Evolutionary conservation across 2,329 filamentous ascomycete species (phyloP), one percentile per base, ranked within the genome.

Genomic region (Fusarium mundagurra): DNA sequence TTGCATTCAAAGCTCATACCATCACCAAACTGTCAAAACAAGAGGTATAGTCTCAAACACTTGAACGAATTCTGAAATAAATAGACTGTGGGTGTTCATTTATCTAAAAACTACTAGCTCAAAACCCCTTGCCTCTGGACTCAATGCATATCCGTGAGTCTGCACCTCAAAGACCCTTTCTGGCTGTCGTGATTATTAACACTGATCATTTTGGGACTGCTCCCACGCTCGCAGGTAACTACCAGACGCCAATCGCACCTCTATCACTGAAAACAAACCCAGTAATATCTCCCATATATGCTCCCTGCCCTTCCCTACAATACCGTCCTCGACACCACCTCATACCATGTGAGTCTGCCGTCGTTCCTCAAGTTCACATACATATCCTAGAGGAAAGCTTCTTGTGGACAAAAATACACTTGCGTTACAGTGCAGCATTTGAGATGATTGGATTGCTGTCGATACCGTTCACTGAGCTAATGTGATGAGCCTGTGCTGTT

Each of bases 91-190:
- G 27, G 50, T 59, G 18, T 53, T 51, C 57, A 47, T 74, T 62
- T 64, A 62, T 64, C 69, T 64, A 27, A 64, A 70, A 68, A 64
- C 61, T 63, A 70, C 67, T 59, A 43, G 22, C 45, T 38, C 69
- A 43, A 24, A 54, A 67, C 63, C 59, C 67, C 64, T 68, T 60
- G 41, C 71, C 55, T 59, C 50, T 60, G 63, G 53, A 66, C 71
- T 67, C 50, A 43, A 76, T 78, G 59, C 75, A 78, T 77, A 71
- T 69, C 72, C 70, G 72, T 77, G 68, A 38, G 65, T 71, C 77
- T 77, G 72, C 72, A 76, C 67, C 54, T 58, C 34, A 50, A 55
- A 69, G 71, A 62, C 64, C 61, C 47, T 61, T 69, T 57, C 54
- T 72, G 59, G 63, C 62, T 71, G 66, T 64, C 44, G 58, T 65